phyloP scores from a whole-genome alignment of 257 asterid genomes.

The Asclepias syriaca region DNA sequence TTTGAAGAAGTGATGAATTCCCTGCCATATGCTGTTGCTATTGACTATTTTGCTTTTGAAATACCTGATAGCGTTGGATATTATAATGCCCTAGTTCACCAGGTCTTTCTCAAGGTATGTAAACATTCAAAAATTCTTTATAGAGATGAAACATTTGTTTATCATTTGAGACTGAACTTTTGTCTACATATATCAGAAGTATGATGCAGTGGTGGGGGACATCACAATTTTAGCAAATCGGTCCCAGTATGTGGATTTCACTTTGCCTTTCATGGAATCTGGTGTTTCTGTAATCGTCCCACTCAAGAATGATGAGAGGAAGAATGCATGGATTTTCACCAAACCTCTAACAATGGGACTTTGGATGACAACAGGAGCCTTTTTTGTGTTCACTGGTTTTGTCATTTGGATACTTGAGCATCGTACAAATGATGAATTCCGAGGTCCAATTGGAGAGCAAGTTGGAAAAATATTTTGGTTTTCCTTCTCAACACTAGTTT shows the following conservation, averaged over 20 bases:
- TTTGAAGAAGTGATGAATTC: conserved; percentile 30
- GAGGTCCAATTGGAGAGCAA: conserved; percentile 29
- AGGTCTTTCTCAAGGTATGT: conserved; percentile 24
- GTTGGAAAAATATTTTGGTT: conserved; percentile 23
- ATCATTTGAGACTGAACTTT: background rate
- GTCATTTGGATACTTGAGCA: conserved; percentile 50
- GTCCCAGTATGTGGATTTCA: conserved; percentile 45
- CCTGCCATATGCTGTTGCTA: conserved; percentile 29
- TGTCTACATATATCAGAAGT: conserved; percentile 23
- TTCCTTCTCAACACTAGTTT: conserved; percentile 19
- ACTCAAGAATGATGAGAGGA: conserved; percentile 15
- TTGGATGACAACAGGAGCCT: conserved; percentile 39
- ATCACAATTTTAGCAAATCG: conserved; percentile 42
- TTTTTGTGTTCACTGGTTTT: conserved; percentile 34
- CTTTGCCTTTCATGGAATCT: conserved; percentile 45
- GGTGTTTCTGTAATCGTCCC: conserved; percentile 45
- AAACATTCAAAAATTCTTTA: background rate
- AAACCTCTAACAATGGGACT: conserved; percentile 49
- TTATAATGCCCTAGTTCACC: conserved; percentile 28
- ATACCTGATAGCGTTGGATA: background rate
- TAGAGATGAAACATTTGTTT: background rate
- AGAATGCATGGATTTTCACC: conserved; percentile 33
- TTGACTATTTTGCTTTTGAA: conserved; percentile 24
- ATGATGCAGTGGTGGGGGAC: conserved; percentile 47
- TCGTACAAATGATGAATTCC: conserved; percentile 35